These are phyloP conservation scores for Aspergillus fischeri DNA, from an alignment of 2,329 filamentous ascomycete species.

Conservation along the genomic window DNA sequence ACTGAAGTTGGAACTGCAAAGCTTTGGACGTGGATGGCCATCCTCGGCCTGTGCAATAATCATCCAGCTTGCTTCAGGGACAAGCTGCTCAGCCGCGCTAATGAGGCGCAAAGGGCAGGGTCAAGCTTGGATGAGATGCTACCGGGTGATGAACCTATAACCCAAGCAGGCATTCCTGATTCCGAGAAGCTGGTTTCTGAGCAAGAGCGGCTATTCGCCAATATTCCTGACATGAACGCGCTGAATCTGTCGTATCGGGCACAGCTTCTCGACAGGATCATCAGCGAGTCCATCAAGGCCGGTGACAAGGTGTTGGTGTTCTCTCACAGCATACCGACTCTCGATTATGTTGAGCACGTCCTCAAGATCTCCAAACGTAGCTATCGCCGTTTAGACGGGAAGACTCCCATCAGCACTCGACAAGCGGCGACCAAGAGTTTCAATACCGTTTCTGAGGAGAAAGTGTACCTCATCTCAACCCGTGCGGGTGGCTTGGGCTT, in stretches of 20 bases:
- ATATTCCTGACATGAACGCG: constrained; percentile 36
- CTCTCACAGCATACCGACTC: constrained; percentile 64
- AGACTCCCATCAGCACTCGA: constrained; percentile 52
- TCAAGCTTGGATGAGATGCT: constrained; percentile 9
- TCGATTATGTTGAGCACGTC: constrained; percentile 64
- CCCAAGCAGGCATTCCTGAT: constrained; percentile 33
- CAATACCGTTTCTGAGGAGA: constrained; percentile 51
- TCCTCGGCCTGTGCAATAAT: constrained; percentile 54
- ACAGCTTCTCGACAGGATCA: constrained; percentile 61
- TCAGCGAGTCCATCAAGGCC: constrained; percentile 57
- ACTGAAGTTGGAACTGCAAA: constrained; percentile 37
- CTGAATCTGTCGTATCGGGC: constrained; percentile 64
- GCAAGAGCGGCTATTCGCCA: constrained; percentile 27
- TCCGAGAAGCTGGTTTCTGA: constrained; percentile 29
- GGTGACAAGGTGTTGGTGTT: constrained; percentile 79
- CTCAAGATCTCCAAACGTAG: constrained; percentile 47
- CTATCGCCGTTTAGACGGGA: constrained; percentile 65
- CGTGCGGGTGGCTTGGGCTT: constrained; percentile 76
- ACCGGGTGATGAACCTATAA: constrained; percentile 31
- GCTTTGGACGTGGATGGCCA: constrained; percentile 53
- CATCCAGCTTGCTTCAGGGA: constrained; percentile 53
- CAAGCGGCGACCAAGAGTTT: constrained; percentile 65
- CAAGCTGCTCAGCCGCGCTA: constrained; percentile 44
- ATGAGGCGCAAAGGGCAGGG: constrained; percentile 14
- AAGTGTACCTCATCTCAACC: constrained; percentile 77